Evolutionary conservation across 495 filamentous ascomycete genomes (phyloP).

Genomic region (Penicillium dipodomyicola): DNA sequence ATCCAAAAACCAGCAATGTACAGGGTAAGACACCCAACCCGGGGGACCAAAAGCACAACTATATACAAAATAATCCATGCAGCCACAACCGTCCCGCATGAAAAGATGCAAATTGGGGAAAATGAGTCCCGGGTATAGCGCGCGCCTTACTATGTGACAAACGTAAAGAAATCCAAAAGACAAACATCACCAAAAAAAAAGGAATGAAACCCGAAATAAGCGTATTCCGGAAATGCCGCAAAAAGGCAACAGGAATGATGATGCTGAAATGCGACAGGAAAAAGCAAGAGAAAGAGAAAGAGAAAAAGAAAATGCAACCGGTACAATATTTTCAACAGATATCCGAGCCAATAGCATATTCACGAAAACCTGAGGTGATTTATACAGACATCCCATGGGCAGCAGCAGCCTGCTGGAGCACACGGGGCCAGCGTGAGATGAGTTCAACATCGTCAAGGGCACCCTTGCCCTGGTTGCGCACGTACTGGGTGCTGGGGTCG

Average conservation of each 20-base stretch:
- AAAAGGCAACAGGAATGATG: background rate
- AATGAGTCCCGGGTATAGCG: constrained; percentile 40
- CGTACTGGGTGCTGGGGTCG: constrained; percentile 69
- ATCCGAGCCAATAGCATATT: background rate
- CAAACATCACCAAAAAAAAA: constrained; percentile 3
- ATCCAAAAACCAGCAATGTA: constrained; percentile 9
- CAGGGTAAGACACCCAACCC: constrained; percentile 20
- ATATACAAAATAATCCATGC: constrained; percentile 16
- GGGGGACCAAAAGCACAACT: constrained; percentile 15
- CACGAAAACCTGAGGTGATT: background rate
- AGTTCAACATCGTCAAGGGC: constrained; percentile 46
- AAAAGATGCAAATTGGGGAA: constrained; percentile 15
- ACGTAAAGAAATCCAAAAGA: constrained; percentile 13
- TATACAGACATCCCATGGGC: constrained; percentile 25
- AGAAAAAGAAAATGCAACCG: background rate
- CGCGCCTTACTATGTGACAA: constrained; percentile 34
- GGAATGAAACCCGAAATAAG: constrained; percentile 9
- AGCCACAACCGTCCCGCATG: constrained; percentile 2
- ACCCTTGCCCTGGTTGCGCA: constrained; percentile 49
- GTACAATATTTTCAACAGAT: background rate
- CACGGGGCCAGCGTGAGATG: constrained; percentile 49
- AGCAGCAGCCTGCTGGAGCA: constrained; percentile 39
- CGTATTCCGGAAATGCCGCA: constrained; percentile 10
- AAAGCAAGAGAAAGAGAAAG: background rate
- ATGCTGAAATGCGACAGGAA: constrained; percentile 10